Conservation (phyloP, 331 rosid species). For the Stylosanthes scabra region DNA sequence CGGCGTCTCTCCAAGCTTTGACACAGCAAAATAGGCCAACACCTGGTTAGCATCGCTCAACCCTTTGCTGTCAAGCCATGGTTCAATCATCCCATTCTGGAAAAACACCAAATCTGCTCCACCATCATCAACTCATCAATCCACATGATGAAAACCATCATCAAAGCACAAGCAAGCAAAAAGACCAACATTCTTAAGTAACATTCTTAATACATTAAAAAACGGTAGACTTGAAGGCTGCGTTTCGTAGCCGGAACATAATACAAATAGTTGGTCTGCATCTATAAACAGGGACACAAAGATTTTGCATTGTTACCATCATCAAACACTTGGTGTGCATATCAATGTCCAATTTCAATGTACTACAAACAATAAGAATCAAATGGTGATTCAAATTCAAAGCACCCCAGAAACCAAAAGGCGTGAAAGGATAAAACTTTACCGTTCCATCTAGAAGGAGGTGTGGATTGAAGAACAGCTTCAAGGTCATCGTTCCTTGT, state of each 20-base stretch:
- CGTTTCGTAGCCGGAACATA: too few relatives aligned
- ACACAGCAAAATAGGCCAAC: conserved; percentile 89
- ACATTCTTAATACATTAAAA: too few relatives aligned
- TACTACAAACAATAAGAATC: too few relatives aligned
- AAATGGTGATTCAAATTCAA: background rate
- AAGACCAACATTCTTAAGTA: too few relatives aligned
- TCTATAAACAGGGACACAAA: too few relatives aligned
- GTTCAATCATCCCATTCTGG: conserved; percentile 99
- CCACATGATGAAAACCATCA: background rate
- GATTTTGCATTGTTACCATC: too few relatives aligned
- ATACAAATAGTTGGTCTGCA: too few relatives aligned
- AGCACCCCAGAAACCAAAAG: background rate
- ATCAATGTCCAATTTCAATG: too few relatives aligned
- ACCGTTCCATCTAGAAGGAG: conserved; percentile 91
- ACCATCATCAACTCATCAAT: conserved; percentile 47
- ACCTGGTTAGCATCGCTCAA: conserved; percentile 76
- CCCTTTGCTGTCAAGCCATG: conserved; percentile 84
- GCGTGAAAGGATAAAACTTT: background rate
- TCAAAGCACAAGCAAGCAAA: background rate
- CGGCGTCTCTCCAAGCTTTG: conserved; percentile 92
- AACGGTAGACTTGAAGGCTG: too few relatives aligned
- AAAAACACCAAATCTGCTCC: conserved; percentile 94
- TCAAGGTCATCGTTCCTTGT: conserved; percentile 97
- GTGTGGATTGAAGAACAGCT: conserved; percentile 78
- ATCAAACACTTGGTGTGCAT: too few relatives aligned